Evolutionary conservation across 345 rosid genomes (phyloP).

Genomic region (Aethionema arabicum): DNA sequence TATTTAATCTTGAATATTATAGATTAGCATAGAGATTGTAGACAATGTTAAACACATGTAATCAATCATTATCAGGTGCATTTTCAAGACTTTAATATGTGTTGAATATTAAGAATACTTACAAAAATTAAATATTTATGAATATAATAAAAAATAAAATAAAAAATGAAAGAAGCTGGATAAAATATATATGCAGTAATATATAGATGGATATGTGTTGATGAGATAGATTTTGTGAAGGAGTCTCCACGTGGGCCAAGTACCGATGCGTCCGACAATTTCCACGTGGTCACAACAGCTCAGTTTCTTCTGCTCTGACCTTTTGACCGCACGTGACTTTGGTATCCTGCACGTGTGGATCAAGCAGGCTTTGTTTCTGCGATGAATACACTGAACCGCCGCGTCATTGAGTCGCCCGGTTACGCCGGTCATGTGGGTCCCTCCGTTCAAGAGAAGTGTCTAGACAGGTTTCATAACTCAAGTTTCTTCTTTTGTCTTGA

Average conservation of each 20-base stretch:
- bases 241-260: constrained; percentile 33
- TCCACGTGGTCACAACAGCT: constrained; percentile 35
- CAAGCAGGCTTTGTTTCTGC: constrained; percentile 10
- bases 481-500: no score
- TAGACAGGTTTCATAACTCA: no score
- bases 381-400: constrained; percentile 11
- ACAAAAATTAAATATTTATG: no score
- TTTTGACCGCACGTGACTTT: constrained; percentile 40
- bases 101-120: no score
- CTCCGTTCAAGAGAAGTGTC: no score
- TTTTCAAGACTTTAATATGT: not conserved
- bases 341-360: constrained; percentile 34
- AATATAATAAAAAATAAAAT: no score
- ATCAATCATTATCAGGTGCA: not conserved
- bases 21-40: no score
- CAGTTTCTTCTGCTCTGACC: constrained; percentile 29
- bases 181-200: no score
- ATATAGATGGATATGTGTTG: constrained; percentile 12
- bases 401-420: constrained; percentile 29
- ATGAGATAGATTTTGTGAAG: constrained; percentile 14
- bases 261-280: constrained; percentile 39
- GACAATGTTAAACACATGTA: constrained; percentile 1
- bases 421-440: constrained; percentile 20
- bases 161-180: not conserved
- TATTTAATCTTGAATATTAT: no score